Evolutionary conservation across 257 asterid genomes (phyloP).

Genomic region (Gentiana macrophylla): DNA sequence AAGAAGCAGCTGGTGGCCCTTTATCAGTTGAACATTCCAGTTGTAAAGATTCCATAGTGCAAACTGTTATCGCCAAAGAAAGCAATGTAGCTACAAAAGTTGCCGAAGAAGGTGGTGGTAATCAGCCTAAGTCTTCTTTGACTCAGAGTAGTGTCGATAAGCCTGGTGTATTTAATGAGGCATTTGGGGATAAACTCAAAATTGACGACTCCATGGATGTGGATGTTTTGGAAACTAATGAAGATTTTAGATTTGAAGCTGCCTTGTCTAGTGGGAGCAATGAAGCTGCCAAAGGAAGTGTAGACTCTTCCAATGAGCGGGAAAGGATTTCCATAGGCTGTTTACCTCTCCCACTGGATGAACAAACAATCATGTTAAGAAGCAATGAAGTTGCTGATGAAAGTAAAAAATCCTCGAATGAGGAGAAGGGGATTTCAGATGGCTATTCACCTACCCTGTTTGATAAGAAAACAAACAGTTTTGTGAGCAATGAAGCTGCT

Average conservation of each 20-base stretch:
- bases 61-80: conserved; percentile 18
- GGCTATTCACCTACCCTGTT: no score
- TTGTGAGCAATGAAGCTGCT: conserved; percentile 12
- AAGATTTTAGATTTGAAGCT: conserved; percentile 12
- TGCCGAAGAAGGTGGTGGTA: conserved; percentile 9
- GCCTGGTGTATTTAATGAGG: conserved; percentile 20
- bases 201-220: conserved; percentile 18
- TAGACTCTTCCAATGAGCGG: conserved; percentile 14
- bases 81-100: conserved; percentile 9
- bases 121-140: conserved; percentile 11
- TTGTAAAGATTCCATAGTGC: conserved; percentile 16
- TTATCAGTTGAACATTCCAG: conserved; percentile 10
- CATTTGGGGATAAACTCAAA: conserved; percentile 11
- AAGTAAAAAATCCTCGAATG: no score
- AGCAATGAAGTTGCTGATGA: no score
- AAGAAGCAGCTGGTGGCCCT: conserved; percentile 17
- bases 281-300: conserved; percentile 18
- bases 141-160: conserved; percentile 14
- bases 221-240: conserved; percentile 10
- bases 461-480: no score
- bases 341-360: conserved; percentile 17
- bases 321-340: conserved; percentile 15
- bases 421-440: no score
- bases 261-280: conserved; percentile 10
- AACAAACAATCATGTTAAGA: conserved; percentile 3